phyloP scores from a whole-genome alignment of 1,139 yeast genomes.

The Sugiyamaella novakii region DNA sequence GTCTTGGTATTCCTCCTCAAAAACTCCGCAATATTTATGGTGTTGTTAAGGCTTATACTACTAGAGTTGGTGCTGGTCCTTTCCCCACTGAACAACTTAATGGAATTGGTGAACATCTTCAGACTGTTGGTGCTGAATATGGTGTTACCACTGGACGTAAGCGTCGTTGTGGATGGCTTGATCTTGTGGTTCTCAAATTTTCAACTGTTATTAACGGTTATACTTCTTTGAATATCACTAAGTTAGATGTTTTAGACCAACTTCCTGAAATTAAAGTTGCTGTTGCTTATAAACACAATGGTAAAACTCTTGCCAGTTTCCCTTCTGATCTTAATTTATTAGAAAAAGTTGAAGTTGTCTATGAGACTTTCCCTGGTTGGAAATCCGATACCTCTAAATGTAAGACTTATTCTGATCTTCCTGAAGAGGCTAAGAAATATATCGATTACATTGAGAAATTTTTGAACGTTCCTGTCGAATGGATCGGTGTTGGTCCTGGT shows the following conservation, averaged over 20 bases:
- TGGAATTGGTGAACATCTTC: conserved; percentile 81
- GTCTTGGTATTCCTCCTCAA: conserved; percentile 91
- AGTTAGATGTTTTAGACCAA: conserved; percentile 89
- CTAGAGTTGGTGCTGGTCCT: conserved; percentile 99
- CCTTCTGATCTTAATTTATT: conserved; percentile 86
- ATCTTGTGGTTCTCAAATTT: conserved; percentile 89
- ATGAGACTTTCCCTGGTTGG: conserved; percentile 95
- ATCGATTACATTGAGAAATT: conserved; percentile 82
- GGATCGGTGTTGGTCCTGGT: conserved; percentile 99
- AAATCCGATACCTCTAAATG: conserved; percentile 75
- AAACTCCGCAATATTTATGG: conserved; percentile 81
- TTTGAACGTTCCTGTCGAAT: conserved; percentile 79
- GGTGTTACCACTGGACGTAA: conserved; percentile 99
- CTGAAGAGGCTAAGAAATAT: conserved; percentile 83
- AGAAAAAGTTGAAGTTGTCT: conserved; percentile 88
- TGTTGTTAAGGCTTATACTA: conserved; percentile 97
- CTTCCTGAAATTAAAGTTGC: conserved; percentile 88
- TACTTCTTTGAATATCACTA: conserved; percentile 91
- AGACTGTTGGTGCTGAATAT: conserved; percentile 88
- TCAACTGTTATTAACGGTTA: conserved; percentile 91
- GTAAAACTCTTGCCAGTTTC: conserved; percentile 73
- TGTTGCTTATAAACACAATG: conserved; percentile 75
- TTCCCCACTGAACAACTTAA: conserved; percentile 98
- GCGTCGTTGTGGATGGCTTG: conserved; percentile 99
- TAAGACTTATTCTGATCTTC: conserved; percentile 72